phyloP scores from a whole-genome alignment of 2,329 filamentous ascomycete genomes.

The Seiridium unicorne region DNA sequence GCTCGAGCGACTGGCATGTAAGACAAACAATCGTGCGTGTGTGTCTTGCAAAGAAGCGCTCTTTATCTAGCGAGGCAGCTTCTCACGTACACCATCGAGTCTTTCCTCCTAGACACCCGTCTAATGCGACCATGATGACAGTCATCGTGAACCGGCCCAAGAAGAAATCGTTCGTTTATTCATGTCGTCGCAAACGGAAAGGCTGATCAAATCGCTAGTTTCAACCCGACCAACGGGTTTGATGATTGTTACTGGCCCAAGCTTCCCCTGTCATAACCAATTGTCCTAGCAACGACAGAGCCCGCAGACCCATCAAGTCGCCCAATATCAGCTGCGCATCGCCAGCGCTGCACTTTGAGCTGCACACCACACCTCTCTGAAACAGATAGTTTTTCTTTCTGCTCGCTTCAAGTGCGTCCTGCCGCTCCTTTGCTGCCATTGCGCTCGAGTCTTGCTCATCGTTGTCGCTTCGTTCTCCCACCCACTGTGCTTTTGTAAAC shows the following conservation, averaged over 20 bases:
- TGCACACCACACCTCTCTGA: conserved; percentile 1
- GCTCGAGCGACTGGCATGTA: conserved; percentile 15
- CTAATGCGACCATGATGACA: conserved; percentile 19
- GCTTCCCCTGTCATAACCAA: background rate
- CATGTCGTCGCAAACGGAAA: conserved; percentile 20
- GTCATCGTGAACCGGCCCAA: conserved; percentile 15
- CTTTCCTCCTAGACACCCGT: conserved; percentile 9
- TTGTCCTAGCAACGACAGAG: conserved; percentile 4
- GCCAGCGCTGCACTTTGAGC: background rate
- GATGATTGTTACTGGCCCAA: conserved; percentile 2
- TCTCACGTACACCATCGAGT: conserved; percentile 11
- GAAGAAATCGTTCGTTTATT: conserved; percentile 11
- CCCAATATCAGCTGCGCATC: background rate
- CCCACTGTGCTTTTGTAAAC: conserved; percentile 1
- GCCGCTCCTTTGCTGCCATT: conserved; percentile 13
- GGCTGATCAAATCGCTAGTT: conserved; percentile 7
- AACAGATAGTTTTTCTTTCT: conserved; percentile 10
- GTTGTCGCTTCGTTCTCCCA: conserved; percentile 11
- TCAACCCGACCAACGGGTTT: background rate
- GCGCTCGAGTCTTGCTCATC: conserved; percentile 10
- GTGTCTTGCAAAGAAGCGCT: background rate
- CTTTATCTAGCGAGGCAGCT: conserved; percentile 16
- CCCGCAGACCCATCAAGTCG: background rate
- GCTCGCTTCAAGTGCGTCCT: conserved; percentile 4
- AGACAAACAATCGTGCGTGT: conserved; percentile 8